Conservation (phyloP, 805 yeast species). For the Metschnikowia corniflorae region DNA sequence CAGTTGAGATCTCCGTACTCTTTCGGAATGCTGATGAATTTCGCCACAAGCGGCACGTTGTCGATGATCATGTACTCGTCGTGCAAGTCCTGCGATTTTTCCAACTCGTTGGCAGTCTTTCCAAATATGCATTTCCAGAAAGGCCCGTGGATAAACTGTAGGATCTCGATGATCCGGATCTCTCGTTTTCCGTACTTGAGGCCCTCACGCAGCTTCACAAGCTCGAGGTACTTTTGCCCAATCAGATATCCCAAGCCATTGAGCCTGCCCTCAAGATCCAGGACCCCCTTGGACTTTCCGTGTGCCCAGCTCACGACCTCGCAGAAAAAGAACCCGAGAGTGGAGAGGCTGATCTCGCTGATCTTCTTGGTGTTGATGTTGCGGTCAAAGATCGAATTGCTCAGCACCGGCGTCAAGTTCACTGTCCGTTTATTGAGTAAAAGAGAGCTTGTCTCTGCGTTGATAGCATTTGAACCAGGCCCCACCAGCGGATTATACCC, state of each 20-base stretch:
- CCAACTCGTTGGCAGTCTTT: conserved; percentile 67
- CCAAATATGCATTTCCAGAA: conserved; percentile 78
- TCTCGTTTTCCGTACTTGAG: conserved; percentile 60
- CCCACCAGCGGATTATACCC: conserved; percentile 46
- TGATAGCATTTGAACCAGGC: conserved; percentile 37
- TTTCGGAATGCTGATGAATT: conserved; percentile 71
- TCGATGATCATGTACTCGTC: conserved; percentile 79
- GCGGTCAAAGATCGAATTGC: conserved; percentile 59
- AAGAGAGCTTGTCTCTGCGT: conserved; percentile 34
- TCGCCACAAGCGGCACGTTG: conserved; percentile 65
- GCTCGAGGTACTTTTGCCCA: conserved; percentile 69
- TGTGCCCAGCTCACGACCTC: conserved; percentile 69
- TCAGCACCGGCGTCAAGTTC: conserved; percentile 32
- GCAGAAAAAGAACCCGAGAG: conserved; percentile 65
- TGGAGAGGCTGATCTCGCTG: conserved; percentile 62
- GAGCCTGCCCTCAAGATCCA: conserved; percentile 53
- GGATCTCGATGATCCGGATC: conserved; percentile 57
- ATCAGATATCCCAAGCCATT: conserved; percentile 75
- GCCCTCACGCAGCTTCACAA: conserved; percentile 67
- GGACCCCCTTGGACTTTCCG: conserved; percentile 58
- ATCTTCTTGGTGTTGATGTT: conserved; percentile 58
- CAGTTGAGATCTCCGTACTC: conserved; percentile 77
- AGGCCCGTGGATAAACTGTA: conserved; percentile 68
- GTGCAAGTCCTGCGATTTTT: conserved; percentile 65
- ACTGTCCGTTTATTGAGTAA: conserved; percentile 31